Evolutionary conservation across 148 eudicot species (phyloP).

Genomic region (Chenopodium suecicum): DNA sequence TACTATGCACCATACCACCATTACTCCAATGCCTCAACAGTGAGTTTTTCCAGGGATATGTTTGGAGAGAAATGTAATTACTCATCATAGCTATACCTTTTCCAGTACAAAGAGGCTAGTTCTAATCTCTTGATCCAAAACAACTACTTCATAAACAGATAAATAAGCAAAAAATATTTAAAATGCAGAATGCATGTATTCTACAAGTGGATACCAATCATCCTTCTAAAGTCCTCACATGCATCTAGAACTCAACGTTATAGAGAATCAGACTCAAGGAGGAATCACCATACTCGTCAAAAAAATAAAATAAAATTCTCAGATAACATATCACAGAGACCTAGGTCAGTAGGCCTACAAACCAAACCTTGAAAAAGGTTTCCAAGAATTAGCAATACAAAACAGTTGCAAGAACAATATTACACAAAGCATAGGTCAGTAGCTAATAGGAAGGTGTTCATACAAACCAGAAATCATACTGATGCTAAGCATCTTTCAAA

Average conservation of each 20-base stretch:
- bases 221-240: not conserved
- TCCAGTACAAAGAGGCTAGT: not conserved
- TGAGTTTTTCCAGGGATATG: not conserved
- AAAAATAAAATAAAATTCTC: not conserved
- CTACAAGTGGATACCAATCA: not conserved
- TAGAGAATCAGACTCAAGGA: not conserved
- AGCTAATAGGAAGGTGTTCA: not conserved
- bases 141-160: not conserved
- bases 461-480: not conserved
- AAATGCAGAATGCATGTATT: not conserved
- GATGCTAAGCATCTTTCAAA: not conserved
- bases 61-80: not conserved
- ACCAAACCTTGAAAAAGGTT: not conserved
- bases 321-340: not conserved
- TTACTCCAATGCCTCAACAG: not conserved
- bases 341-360: not conserved
- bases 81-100: not conserved
- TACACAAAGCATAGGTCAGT: not conserved
- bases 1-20: not conserved
- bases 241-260: not conserved
- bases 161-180: not conserved
- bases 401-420: not conserved
- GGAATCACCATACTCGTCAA: not conserved
- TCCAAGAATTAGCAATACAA: no score
- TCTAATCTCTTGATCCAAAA: not conserved